These are phyloP conservation scores for Lactarius indigo DNA, from an alignment of 768 basidiomycete genomes.

Conservation along the genomic window DNA sequence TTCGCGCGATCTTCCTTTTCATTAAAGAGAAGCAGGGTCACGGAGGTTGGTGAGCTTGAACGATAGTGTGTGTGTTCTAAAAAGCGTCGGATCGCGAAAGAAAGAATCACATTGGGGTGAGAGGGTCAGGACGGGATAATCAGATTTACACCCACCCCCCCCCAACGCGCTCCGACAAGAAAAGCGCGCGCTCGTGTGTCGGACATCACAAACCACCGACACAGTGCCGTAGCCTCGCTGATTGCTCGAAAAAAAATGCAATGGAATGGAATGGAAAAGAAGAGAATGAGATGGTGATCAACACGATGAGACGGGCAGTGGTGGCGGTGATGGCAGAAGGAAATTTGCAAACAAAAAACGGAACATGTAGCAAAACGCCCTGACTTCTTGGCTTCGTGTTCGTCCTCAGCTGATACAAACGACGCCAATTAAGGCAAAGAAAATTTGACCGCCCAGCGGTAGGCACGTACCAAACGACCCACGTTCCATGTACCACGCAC, in stretches of 20 bases:
- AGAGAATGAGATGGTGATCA: constrained; percentile 3
- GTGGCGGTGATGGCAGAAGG: constrained; percentile 17
- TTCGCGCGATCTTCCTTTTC: background rate
- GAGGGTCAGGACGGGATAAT: background rate
- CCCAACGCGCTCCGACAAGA: background rate
- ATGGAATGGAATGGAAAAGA: background rate
- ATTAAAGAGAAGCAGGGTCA: background rate
- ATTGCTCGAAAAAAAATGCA: background rate
- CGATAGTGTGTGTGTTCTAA: background rate
- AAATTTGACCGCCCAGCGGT: background rate
- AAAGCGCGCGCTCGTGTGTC: background rate
- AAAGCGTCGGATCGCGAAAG: background rate
- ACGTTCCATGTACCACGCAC: constrained; percentile 1
- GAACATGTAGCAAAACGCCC: background rate
- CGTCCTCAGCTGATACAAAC: background rate
- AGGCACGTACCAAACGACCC: background rate
- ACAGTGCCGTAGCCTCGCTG: background rate
- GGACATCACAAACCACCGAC: background rate
- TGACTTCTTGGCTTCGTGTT: constrained; percentile 1
- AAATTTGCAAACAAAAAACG: background rate
- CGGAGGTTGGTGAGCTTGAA: background rate
- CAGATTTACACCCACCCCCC: background rate
- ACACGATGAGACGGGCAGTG: constrained; percentile 16
- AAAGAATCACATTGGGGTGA: background rate
- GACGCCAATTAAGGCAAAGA: background rate